Percentiles rank a stretch among this genome's conserved stretches.
Conservation (phyloP, 768 basidiomycete species). For the Termitomyces titanicus region DNA sequence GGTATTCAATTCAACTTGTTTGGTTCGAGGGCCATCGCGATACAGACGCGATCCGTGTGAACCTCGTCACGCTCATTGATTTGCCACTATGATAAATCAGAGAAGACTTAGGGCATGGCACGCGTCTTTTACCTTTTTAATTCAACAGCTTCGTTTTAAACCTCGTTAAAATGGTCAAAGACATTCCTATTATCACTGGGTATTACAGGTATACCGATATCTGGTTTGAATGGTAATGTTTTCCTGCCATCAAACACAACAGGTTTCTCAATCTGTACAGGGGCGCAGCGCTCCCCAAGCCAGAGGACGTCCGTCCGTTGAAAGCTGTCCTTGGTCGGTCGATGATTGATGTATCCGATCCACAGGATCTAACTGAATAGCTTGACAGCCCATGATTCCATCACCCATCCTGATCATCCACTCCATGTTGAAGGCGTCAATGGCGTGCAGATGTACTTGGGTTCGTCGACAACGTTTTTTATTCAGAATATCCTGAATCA, state of each 20-base stretch:
- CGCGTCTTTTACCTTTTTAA: constrained; percentile 5
- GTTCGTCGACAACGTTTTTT: constrained; percentile 29
- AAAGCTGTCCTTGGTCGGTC: constrained; percentile 62
- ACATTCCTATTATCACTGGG: constrained; percentile 51
- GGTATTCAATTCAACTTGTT: constrained; percentile 23
- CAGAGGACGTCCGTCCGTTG: constrained; percentile 55
- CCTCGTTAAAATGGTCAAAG: constrained; percentile 20
- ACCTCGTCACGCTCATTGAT: constrained; percentile 8
- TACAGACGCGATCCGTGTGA: constrained; percentile 12
- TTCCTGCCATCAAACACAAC: not conserved
- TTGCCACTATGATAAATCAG: not conserved
- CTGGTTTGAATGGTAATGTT: constrained; percentile 69
- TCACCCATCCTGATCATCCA: constrained; percentile 72
- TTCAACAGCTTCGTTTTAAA: not conserved
- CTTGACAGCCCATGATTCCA: constrained; percentile 53
- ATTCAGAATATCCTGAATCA: not conserved
- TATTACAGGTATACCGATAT: constrained; percentile 87
- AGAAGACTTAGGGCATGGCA: not conserved
- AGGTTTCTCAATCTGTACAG: constrained; percentile 32
- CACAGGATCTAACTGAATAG: not conserved
- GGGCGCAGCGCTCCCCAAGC: constrained; percentile 52
- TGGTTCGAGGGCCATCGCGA: constrained; percentile 9
- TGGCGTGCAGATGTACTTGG: constrained; percentile 72
- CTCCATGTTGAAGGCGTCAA: constrained; percentile 57
- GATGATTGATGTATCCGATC: not conserved